phyloP scores from a whole-genome alignment of 768 basidiomycete genomes.

The Naematelia aurantialba region DNA sequence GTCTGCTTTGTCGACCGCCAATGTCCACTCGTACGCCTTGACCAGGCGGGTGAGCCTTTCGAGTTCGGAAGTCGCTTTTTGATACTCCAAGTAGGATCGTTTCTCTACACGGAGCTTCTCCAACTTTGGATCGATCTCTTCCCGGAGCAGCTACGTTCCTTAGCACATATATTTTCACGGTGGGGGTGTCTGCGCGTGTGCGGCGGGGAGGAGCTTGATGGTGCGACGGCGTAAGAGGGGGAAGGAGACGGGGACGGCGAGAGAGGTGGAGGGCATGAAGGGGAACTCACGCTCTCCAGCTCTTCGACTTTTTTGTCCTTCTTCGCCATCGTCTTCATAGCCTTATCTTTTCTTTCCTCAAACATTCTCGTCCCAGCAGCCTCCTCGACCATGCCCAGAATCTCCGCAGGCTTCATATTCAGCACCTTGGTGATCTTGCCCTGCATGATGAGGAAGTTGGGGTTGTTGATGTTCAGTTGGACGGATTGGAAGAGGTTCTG shows the following conservation, averaged over 20 bases:
- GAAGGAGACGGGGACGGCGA: too few species aligned
- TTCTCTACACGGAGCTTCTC: constrained; percentile 87
- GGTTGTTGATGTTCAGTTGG: constrained; percentile 98
- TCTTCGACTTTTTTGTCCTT: constrained; percentile 95
- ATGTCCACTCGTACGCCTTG: constrained; percentile 81
- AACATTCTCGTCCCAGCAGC: constrained; percentile 99
- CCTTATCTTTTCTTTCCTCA: constrained; percentile 96
- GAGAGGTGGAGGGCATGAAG: neutral
- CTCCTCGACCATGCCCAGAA: constrained; percentile 97
- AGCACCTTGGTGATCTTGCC: constrained; percentile 98
- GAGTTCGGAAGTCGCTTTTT: constrained; percentile 81
- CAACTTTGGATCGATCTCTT: constrained; percentile 92
- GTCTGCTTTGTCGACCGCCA: constrained; percentile 47
- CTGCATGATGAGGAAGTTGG: constrained; percentile 99
- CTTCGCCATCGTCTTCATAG: constrained; percentile 90
- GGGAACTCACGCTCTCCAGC: constrained; percentile 58
- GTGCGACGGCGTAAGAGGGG: too few species aligned
- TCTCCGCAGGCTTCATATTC: constrained; percentile 97
- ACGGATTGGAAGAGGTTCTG: constrained; percentile 94
- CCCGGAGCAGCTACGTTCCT: constrained; percentile 58
- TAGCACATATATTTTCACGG: too few species aligned
- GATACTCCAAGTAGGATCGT: constrained; percentile 78
- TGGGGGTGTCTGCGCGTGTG: too few species aligned
- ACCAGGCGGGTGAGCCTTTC: constrained; percentile 77
- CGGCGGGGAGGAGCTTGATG: neutral